phyloP scores from a whole-genome alignment of 148 eudicot genomes.

The Chenopodium album region DNA sequence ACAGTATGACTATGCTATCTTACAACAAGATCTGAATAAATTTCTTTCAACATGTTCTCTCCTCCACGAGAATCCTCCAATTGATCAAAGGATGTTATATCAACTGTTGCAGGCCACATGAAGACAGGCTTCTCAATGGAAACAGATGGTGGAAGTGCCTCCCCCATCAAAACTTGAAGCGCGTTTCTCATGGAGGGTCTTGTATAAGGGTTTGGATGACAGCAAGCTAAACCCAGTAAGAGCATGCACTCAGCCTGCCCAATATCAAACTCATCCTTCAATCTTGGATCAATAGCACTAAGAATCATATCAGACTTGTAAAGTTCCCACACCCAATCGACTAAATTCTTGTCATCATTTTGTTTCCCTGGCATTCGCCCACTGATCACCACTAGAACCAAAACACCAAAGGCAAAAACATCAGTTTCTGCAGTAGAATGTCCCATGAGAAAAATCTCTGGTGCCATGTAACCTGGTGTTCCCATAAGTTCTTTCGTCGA shows the following conservation, averaged over 20 bases:
- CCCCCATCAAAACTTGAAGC: constrained; percentile 37
- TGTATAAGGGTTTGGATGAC: constrained; percentile 39
- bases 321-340: constrained; percentile 44
- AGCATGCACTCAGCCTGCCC: constrained; percentile 30
- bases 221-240: constrained; percentile 32
- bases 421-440: constrained; percentile 40
- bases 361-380: constrained; percentile 31
- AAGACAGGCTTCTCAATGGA: constrained; percentile 38
- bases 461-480: constrained; percentile 48
- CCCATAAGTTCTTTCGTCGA: constrained; percentile 39
- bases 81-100: constrained; percentile 21
- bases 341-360: constrained; percentile 12
- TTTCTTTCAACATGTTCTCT: constrained; percentile 18
- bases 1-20: neutral
- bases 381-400: constrained; percentile 33
- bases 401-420: constrained; percentile 42
- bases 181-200: constrained; percentile 41
- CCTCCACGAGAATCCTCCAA: constrained; percentile 25
- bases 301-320: constrained; percentile 9
- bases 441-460: constrained; percentile 45
- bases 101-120: constrained; percentile 34
- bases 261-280: constrained; percentile 24
- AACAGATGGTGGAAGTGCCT: constrained; percentile 32
- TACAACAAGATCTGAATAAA: constrained; percentile 22
- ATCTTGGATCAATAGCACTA: constrained; percentile 25